phyloP scores from a whole-genome alignment of 805 yeast genomes.

The Zygosaccharomyces bailii region DNA sequence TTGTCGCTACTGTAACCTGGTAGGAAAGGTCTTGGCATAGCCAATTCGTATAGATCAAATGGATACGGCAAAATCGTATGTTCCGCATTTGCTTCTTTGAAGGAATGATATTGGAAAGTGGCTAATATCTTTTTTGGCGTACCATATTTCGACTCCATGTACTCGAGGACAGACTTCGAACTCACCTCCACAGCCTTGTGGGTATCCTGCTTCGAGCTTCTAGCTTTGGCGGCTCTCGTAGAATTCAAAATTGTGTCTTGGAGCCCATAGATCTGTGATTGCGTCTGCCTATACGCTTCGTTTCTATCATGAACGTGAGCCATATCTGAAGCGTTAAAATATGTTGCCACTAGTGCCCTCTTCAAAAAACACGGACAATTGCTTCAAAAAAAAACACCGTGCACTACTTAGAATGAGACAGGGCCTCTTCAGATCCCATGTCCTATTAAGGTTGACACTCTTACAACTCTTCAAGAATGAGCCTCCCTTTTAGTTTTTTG shows the following conservation, averaged over 20 bases:
- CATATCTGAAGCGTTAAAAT: not conserved
- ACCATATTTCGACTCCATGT: conserved; percentile 16
- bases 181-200: conserved; percentile 1
- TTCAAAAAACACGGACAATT: not conserved
- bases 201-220: not conserved
- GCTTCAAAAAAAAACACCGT: not conserved
- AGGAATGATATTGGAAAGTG: conserved; percentile 24
- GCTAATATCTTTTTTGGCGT: conserved; percentile 18
- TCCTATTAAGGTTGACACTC: not conserved
- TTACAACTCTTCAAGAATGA: not conserved
- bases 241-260: conserved; percentile 36
- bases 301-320: conserved; percentile 1
- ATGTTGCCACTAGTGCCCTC: not conserved
- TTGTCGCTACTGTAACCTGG: conserved; percentile 22
- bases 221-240: conserved; percentile 12
- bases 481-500: not conserved
- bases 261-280: conserved; percentile 32
- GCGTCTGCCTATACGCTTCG: conserved; percentile 32
- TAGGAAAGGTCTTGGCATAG: conserved; percentile 28
- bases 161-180: conserved; percentile 17
- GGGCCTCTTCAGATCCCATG: not conserved
- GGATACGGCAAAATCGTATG: conserved; percentile 7
- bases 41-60: conserved; percentile 11
- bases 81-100: conserved; percentile 12
- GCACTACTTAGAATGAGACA: not conserved